Percentiles rank a stretch among this genome's conserved stretches.
phyloP scores from a whole-genome alignment of 495 filamentous ascomycete genomes.

The Neurospora pannonica region DNA sequence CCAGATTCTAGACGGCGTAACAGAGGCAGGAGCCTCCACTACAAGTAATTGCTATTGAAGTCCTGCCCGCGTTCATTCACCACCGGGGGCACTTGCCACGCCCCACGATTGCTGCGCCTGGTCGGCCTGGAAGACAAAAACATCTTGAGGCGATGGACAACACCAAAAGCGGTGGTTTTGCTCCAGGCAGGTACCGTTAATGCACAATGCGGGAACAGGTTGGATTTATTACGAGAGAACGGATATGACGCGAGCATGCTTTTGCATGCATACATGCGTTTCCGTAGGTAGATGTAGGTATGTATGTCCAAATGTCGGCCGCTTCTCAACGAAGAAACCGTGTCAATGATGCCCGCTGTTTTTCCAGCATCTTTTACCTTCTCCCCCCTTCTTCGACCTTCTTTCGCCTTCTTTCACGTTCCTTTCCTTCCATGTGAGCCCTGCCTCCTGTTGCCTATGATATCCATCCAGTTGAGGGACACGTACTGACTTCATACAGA shows the following conservation, averaged over 20 bases:
- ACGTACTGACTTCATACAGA: background rate
- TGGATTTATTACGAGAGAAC: fast-evolving
- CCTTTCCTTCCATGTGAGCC: too few relatives aligned
- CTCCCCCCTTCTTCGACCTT: background rate
- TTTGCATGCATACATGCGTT: background rate
- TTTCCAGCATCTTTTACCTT: background rate
- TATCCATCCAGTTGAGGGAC: background rate
- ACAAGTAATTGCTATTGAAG: background rate
- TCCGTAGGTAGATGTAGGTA: too few relatives aligned
- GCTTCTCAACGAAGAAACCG: too few relatives aligned
- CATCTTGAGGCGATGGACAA: background rate
- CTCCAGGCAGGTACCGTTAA: background rate
- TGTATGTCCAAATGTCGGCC: background rate
- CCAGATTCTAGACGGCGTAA: background rate
- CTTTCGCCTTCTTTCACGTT: background rate
- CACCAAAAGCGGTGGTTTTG: background rate
- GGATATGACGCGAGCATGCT: background rate
- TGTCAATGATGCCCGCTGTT: too few relatives aligned
- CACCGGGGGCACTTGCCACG: background rate
- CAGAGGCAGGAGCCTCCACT: background rate
- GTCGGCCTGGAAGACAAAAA: background rate
- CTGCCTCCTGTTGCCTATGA: too few relatives aligned
- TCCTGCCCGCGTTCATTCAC: too few relatives aligned
- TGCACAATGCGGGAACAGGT: background rate
- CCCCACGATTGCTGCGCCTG: background rate